Evolutionary conservation across 257 asterid species (phyloP).

Genomic region (Salvia rosmarinus): DNA sequence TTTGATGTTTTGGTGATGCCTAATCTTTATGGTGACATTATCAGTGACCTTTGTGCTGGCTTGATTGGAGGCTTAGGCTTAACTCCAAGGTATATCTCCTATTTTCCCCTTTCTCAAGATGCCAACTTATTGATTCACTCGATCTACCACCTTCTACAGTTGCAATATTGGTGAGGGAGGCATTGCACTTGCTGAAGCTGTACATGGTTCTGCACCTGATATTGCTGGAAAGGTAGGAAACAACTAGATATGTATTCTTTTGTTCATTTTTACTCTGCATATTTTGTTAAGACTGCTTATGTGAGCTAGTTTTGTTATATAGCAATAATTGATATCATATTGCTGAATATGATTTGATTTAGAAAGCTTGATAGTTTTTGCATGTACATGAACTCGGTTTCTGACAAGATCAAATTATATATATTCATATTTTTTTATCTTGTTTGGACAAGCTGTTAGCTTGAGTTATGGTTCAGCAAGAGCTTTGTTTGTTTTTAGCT

Average conservation of each 20-base stretch:
- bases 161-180: conserved; percentile 98
- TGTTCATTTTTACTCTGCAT: not conserved
- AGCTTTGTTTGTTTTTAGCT: not conserved
- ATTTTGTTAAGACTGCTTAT: conserved; percentile 1
- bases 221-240: conserved; percentile 91
- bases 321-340: not conserved
- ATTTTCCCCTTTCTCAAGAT: conserved; percentile 7
- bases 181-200: conserved; percentile 98
- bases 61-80: conserved; percentile 94
- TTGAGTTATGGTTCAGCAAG: not conserved
- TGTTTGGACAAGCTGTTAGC: not conserved
- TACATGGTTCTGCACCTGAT: conserved; percentile 99
- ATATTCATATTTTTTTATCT: not conserved
- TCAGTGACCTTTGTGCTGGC: conserved; percentile 86
- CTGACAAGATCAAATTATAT: too few relatives aligned
- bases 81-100: conserved; percentile 77
- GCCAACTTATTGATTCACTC: conserved; percentile 14
- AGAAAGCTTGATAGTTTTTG: not conserved
- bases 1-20: conserved; percentile 91
- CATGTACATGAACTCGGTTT: too few relatives aligned
- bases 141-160: conserved; percentile 43
- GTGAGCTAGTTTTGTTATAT: not conserved
- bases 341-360: not conserved
- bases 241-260: not conserved
- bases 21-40: conserved; percentile 64